These are phyloP conservation scores for Ophiostoma angusticollis DNA, from an alignment of 2,329 filamentous ascomycete species.

Conservation along the genomic window DNA sequence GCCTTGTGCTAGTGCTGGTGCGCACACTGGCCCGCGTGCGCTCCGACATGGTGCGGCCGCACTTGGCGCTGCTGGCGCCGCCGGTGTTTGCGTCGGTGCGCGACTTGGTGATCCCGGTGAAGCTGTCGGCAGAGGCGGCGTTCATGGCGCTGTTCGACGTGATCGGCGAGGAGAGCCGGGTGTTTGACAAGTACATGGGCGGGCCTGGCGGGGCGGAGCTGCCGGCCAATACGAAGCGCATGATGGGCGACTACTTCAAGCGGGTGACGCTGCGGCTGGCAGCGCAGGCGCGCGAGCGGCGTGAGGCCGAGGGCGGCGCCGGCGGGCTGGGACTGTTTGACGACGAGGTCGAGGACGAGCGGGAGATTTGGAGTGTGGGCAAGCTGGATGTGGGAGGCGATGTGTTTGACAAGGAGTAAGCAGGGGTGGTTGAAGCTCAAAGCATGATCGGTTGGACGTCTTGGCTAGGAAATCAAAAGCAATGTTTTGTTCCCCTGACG, in stretches of 20 bases:
- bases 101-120: constrained; percentile 86
- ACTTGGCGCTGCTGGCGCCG: constrained; percentile 66
- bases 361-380: constrained; percentile 90
- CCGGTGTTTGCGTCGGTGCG: constrained; percentile 82
- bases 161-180: constrained; percentile 68
- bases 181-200: constrained; percentile 85
- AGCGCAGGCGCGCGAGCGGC: constrained; percentile 76
- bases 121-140: constrained; percentile 85
- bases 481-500: not conserved
- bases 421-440: too few relatives aligned
- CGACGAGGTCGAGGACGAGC: constrained; percentile 89
- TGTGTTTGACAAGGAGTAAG: constrained; percentile 30
- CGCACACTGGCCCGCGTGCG: constrained; percentile 73
- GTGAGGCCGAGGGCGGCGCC: constrained; percentile 79
- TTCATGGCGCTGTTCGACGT: constrained; percentile 87
- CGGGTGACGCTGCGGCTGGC: constrained; percentile 74
- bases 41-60: constrained; percentile 68
- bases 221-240: constrained; percentile 51
- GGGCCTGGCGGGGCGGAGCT: constrained; percentile 52
- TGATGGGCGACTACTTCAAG: constrained; percentile 86
- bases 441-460: not conserved
- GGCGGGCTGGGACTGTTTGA: constrained; percentile 76
- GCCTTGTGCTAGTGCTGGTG: constrained; percentile 73
- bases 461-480: not conserved
- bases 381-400: constrained; percentile 68